These are phyloP conservation scores for Populus ilicifolia DNA, from an alignment of 345 rosid genomes.

Conservation along the genomic window DNA sequence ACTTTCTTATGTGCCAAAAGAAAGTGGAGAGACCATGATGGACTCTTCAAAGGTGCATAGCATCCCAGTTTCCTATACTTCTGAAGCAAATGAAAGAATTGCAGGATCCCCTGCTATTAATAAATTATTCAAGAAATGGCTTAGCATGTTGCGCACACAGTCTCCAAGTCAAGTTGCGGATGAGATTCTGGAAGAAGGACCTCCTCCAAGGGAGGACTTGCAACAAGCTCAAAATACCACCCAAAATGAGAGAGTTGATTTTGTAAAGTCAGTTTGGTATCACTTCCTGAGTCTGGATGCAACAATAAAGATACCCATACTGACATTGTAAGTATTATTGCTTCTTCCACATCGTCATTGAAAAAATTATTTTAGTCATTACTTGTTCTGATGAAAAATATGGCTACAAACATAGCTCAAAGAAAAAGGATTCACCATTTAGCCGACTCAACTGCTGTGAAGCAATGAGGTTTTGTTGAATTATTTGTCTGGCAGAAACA, in stretches of 20 bases:
- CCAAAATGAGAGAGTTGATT: constrained; percentile 30
- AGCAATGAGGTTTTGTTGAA: background rate
- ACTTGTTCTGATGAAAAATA: background rate
- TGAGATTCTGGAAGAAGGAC: constrained; percentile 49
- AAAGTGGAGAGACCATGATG: constrained; percentile 45
- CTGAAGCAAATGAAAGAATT: constrained; percentile 51
- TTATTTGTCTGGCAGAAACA: background rate
- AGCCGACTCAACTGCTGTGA: background rate
- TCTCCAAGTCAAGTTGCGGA: constrained; percentile 48
- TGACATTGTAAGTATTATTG: constrained; percentile 66
- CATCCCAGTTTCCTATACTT: constrained; percentile 57
- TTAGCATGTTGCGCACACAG: constrained; percentile 52
- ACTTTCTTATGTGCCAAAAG: constrained; percentile 64
- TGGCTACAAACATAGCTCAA: background rate
- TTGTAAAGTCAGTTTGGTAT: constrained; percentile 45
- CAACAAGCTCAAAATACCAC: constrained; percentile 26
- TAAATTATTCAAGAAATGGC: constrained; percentile 77
- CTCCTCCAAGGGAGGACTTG: constrained; percentile 30
- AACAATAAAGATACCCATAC: constrained; percentile 59
- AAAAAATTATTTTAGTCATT: background rate
- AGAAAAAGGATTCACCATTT: background rate
- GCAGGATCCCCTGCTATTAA: constrained; percentile 68
- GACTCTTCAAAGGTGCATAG: constrained; percentile 60
- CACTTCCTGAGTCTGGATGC: constrained; percentile 67
- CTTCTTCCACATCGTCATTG: background rate